A percentile compares a stretch with the other conserved stretches of the same genome.
phyloP scores from a whole-genome alignment of 352 stramenopile genomes.

The Phytophthora ohioensis region DNA sequence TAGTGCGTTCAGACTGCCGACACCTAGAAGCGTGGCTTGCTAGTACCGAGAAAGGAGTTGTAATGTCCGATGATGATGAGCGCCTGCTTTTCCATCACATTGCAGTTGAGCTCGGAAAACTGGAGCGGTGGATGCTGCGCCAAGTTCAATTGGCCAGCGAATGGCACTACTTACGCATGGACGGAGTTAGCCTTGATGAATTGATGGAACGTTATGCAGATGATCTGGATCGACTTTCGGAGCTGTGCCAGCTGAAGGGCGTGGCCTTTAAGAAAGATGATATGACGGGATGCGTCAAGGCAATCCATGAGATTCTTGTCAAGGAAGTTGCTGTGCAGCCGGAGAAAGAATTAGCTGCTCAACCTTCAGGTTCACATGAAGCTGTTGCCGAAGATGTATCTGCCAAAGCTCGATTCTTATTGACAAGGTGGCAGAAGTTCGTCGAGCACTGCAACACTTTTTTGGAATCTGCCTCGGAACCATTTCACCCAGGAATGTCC shows the following conservation, averaged over 20 bases:
- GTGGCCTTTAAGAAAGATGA: constrained; percentile 50
- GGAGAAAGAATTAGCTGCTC: neutral
- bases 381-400: constrained; percentile 39
- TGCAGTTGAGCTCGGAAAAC: constrained; percentile 44
- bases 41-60: constrained; percentile 1
- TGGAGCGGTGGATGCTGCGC: constrained; percentile 75
- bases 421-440: constrained; percentile 40
- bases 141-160: constrained; percentile 74
- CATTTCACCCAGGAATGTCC: constrained; percentile 2
- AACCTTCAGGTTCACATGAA: constrained; percentile 38
- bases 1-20: constrained; percentile 27
- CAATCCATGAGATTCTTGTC: constrained; percentile 45
- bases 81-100: constrained; percentile 38
- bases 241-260: constrained; percentile 61
- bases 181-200: constrained; percentile 50
- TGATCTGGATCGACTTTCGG: constrained; percentile 55
- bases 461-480: constrained; percentile 15
- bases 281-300: constrained; percentile 44
- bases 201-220: constrained; percentile 64
- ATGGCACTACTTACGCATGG: constrained; percentile 59
- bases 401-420: constrained; percentile 42
- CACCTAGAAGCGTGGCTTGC: constrained; percentile 19
- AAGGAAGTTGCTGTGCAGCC: constrained; percentile 21
- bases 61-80: constrained; percentile 15
- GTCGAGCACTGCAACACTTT: constrained; percentile 9